A percentile compares a stretch with the other conserved stretches of the same genome.
Evolutionary conservation across 192 early-diverging fungal species (phyloP).

Genomic region (Allomyces macrogynus): DNA sequence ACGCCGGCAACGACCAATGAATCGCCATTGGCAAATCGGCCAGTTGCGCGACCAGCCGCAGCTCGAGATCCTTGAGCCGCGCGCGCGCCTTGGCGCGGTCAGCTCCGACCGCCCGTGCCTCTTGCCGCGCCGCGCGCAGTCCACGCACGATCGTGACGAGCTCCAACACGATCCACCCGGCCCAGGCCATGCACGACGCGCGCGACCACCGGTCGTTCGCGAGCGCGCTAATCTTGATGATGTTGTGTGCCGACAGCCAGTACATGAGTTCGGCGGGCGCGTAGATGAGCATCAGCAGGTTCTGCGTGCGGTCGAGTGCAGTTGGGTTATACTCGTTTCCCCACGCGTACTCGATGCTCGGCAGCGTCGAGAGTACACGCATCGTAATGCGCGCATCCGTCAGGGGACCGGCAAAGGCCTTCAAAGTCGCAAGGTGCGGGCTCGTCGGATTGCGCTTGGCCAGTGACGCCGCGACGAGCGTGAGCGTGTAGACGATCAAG

Average conservation of each 20-base stretch:
- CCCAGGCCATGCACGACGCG: background rate
- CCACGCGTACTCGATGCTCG: background rate
- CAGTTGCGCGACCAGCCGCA: background rate
- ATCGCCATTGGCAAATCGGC: background rate
- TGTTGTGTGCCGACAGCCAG: background rate
- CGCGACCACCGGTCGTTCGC: background rate
- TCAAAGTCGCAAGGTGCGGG: background rate
- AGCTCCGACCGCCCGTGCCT: background rate
- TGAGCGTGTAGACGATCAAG: background rate
- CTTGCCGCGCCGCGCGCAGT: background rate
- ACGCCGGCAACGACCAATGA: background rate
- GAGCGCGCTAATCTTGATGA: background rate
- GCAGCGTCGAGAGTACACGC: background rate
- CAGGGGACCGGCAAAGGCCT: background rate
- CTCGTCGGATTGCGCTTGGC: background rate
- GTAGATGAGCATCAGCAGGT: background rate
- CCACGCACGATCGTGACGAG: background rate
- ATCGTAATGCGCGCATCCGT: background rate
- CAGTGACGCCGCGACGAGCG: background rate
- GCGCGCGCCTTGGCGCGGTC: background rate
- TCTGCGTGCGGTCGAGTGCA: background rate
- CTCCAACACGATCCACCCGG: background rate
- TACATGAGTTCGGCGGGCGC: background rate
- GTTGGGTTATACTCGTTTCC: background rate
- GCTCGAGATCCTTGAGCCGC: background rate